Conservation (phyloP, 2,329 filamentous ascomycete genomes). For the Phaeosphaeriaceae sp. region DNA sequence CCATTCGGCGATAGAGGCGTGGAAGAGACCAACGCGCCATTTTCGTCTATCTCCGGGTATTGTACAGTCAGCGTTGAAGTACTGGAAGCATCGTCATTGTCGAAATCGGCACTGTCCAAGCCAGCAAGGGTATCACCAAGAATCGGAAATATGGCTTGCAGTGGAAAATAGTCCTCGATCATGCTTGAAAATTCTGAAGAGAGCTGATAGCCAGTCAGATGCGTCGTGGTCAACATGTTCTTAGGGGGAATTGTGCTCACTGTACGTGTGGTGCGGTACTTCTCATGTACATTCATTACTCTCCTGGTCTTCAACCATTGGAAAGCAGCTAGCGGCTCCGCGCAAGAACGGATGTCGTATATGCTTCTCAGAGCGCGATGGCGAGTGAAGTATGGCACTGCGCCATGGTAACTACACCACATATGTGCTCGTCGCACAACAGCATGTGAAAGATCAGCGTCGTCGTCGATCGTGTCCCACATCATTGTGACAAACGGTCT, state of each 20-base stretch:
- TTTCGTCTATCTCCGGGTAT: slow-evolving; percentile 43
- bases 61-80: slow-evolving; percentile 40
- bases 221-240: neutral
- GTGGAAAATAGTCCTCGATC: slow-evolving; percentile 39
- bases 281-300: slow-evolving; percentile 47
- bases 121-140: slow-evolving; percentile 32
- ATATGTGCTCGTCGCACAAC: slow-evolving; percentile 44
- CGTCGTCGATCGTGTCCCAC: slow-evolving; percentile 48
- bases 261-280: slow-evolving; percentile 36
- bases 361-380: slow-evolving; percentile 34
- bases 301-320: slow-evolving; percentile 47
- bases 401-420: slow-evolving; percentile 49
- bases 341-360: slow-evolving; percentile 27
- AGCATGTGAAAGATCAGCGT: slow-evolving; percentile 43
- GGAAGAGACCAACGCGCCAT: slow-evolving; percentile 29
- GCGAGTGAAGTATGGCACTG: slow-evolving; percentile 36
- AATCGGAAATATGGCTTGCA: slow-evolving; percentile 38
- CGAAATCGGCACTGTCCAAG: slow-evolving; percentile 30
- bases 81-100: slow-evolving; percentile 33
- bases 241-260: slow-evolving; percentile 21
- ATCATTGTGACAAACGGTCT: slow-evolving; percentile 47
- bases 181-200: slow-evolving; percentile 38
- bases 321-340: slow-evolving; percentile 47
- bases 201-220: slow-evolving; percentile 21
- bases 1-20: slow-evolving; percentile 25